These are phyloP conservation scores for Chaetomium globosum DNA, from an alignment of 2,329 filamentous ascomycete genomes.

Conservation along the genomic window DNA sequence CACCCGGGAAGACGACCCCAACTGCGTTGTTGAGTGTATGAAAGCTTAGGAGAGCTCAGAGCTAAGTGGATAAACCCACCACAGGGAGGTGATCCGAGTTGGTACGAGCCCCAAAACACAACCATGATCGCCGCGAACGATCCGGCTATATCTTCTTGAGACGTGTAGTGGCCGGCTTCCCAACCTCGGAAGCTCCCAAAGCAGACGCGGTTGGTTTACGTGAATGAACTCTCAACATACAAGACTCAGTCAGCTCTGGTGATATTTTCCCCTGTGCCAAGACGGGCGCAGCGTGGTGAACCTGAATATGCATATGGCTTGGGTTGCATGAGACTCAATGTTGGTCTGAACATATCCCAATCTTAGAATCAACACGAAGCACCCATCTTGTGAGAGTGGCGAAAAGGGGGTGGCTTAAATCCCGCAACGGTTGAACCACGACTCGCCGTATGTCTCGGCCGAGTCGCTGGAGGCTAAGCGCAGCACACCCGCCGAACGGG, in stretches of 20 bases:
- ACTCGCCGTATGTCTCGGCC: not conserved
- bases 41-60: slow-evolving; percentile 18
- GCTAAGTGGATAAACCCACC: not conserved
- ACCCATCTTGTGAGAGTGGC: not conserved
- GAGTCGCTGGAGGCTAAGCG: not conserved
- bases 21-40: slow-evolving; percentile 34
- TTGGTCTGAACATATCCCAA: not conserved
- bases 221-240: too few relatives aligned
- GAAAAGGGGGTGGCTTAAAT: not conserved
- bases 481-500: not conserved
- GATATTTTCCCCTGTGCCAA: too few relatives aligned
- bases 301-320: too few relatives aligned
- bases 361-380: not conserved
- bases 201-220: too few relatives aligned
- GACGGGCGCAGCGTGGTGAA: too few relatives aligned
- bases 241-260: too few relatives aligned
- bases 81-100: too few relatives aligned
- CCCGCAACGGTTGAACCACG: not conserved
- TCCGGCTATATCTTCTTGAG: too few relatives aligned
- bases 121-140: too few relatives aligned
- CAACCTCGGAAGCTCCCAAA: too few relatives aligned
- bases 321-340: not conserved
- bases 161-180: too few relatives aligned
- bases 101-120: too few relatives aligned
- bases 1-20: slow-evolving; percentile 22